Percentiles rank a stretch among this genome's conserved stretches.
These are phyloP conservation scores for Colletotrichum orbiculare DNA, from an alignment of 2,329 filamentous ascomycete genomes.

Conservation along the genomic window DNA sequence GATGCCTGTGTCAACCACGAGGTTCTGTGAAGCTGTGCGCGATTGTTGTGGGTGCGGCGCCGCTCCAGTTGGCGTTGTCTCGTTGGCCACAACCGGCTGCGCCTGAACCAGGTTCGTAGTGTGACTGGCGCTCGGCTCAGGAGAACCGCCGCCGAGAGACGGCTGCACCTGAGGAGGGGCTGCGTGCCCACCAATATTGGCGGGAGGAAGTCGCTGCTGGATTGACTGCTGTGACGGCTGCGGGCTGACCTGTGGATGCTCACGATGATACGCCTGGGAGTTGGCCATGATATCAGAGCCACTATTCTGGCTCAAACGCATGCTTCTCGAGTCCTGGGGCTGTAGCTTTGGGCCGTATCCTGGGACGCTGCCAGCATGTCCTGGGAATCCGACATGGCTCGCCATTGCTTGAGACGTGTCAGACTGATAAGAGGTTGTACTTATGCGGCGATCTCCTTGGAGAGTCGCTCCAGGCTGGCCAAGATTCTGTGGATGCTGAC, in stretches of 20 bases:
- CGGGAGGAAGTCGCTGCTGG: not conserved
- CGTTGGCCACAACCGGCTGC: not conserved
- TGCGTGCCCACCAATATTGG: not conserved
- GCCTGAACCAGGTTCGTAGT: not conserved
- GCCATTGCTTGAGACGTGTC: slow-evolving; percentile 4
- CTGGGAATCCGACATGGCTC: not conserved
- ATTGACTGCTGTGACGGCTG: not conserved
- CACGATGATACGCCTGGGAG: not conserved
- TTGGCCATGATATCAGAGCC: not conserved
- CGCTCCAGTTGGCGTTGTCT: not conserved
- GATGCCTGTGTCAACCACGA: slow-evolving; percentile 2
- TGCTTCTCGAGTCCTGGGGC: slow-evolving; percentile 1
- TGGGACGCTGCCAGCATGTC: not conserved
- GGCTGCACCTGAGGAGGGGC: slow-evolving; percentile 12
- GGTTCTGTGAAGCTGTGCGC: not conserved
- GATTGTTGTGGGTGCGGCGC: not conserved
- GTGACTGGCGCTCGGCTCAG: not conserved
- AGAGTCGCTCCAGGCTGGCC: not conserved
- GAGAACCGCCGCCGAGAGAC: not conserved
- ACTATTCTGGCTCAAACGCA: not conserved
- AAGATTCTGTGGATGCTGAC: slow-evolving; percentile 21
- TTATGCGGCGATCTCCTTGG: slow-evolving; percentile 21
- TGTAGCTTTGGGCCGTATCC: slow-evolving; percentile 2
- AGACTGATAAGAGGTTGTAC: slow-evolving; percentile 27
- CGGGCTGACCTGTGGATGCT: not conserved